A percentile compares a stretch with the other conserved stretches of the same genome.
These are phyloP conservation scores for Aspergillus sp. DNA, from an alignment of 2,329 filamentous ascomycete genomes.

Conservation along the genomic window DNA sequence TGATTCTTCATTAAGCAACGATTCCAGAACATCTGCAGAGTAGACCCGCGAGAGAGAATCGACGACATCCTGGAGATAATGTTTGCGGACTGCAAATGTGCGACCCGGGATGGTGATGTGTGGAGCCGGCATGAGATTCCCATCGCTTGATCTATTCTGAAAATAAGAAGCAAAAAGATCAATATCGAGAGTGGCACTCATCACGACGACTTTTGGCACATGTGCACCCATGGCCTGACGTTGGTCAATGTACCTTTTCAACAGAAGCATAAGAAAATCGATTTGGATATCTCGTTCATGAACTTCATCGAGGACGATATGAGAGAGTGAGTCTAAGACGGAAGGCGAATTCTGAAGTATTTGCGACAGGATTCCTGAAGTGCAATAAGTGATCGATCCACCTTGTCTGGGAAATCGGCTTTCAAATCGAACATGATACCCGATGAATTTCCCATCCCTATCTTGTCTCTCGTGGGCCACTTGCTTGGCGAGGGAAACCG, in stretches of 20 bases:
- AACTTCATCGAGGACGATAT: constrained; percentile 50
- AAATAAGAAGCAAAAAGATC: constrained; percentile 45
- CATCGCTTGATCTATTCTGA: constrained; percentile 21
- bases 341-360: constrained; percentile 36
- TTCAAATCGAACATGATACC: constrained; percentile 45
- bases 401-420: constrained; percentile 22
- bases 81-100: constrained; percentile 39
- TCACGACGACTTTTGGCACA: constrained; percentile 43
- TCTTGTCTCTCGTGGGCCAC: constrained; percentile 45
- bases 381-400: constrained; percentile 47
- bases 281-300: constrained; percentile 44
- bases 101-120: constrained; percentile 41
- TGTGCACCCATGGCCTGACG: constrained; percentile 25
- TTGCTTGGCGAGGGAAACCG: constrained; percentile 41
- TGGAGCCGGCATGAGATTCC: constrained; percentile 32
- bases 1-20: constrained; percentile 3
- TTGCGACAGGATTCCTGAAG: constrained; percentile 45
- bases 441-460: constrained; percentile 36
- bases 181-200: constrained; percentile 47
- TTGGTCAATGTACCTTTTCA: constrained; percentile 39
- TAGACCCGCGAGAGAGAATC: constrained; percentile 22
- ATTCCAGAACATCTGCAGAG: constrained; percentile 9
- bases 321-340: constrained; percentile 38
- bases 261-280: constrained; percentile 43
- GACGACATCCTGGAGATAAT: constrained; percentile 39